Evolutionary conservation across 352 stramenopile species (phyloP), one percentile per base, ranked within the genome.

Genomic region (Globisporangium rhizosaccharum): DNA sequence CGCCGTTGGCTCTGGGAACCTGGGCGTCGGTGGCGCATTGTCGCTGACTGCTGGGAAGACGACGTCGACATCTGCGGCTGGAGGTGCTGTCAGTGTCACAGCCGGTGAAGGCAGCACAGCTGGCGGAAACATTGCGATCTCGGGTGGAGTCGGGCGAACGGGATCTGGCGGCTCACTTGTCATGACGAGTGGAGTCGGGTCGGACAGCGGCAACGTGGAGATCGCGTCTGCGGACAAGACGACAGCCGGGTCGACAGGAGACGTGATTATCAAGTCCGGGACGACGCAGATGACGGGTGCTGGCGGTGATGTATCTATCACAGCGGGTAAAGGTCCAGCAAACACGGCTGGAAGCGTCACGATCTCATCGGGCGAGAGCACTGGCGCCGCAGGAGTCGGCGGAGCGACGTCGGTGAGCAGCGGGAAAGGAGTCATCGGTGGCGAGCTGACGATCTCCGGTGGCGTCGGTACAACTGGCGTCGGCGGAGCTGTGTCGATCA

Each of bases 401-500:
- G 63, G 68, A 23, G 18, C 50, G 1, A 57, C 55, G 5, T 53
- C 55, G 8, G 59, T 75, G 51, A 55, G 59, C 51, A 70, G 65
- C 46, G 66, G 66, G 41, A 59, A 63, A 46, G 71, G 75, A 30
- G 49, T 53, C 17, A 65, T 61, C 30, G 79, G 79, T 20, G 70
- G 75, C 28, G 63, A 68, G 50, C 45, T 68, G 18, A 71, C 46
- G 47, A 51, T 89, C 26, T 53, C 57, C 12, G 68, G 70, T 45
- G 79, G 79, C 14, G 51, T 57, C 49, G 76, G 73, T 4, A 72
- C 62, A 33, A 71, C 70, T 56, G 66, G 67, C 39, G 47, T 57
- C 2, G 79, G 79, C 52, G 79, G 79, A 30, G 59, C 59, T 9
- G 61, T 89, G 39, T 44, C 63, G 23, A 66, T 89, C 11, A 74